phyloP scores from a whole-genome alignment of 805 yeast species.

The Saccharomycopsis amapae region DNA sequence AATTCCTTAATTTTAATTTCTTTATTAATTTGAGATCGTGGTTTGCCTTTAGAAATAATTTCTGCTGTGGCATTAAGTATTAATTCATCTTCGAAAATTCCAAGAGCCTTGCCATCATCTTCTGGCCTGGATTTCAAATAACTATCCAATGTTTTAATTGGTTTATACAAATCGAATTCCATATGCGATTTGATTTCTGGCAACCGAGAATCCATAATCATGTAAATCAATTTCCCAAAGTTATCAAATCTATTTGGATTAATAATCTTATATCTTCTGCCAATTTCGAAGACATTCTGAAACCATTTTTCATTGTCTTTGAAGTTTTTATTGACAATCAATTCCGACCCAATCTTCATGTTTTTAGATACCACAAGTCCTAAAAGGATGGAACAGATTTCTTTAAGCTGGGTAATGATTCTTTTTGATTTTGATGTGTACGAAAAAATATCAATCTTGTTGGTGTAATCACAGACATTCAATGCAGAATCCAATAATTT shows the following conservation, averaged over 20 bases:
- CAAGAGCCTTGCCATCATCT: constrained; percentile 31
- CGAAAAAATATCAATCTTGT: constrained; percentile 63
- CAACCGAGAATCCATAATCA: constrained; percentile 77
- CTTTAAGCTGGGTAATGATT: constrained; percentile 63
- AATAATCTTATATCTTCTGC: constrained; percentile 76
- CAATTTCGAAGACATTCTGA: constrained; percentile 63
- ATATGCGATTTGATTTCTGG: constrained; percentile 63
- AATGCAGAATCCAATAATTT: constrained; percentile 68
- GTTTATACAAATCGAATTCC: constrained; percentile 72
- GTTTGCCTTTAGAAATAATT: constrained; percentile 51
- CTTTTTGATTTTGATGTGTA: constrained; percentile 63
- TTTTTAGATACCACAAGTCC: constrained; percentile 75
- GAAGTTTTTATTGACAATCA: constrained; percentile 61
- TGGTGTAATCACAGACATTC: constrained; percentile 74
- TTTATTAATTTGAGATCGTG: constrained; percentile 46
- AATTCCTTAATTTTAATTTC: constrained; percentile 60
- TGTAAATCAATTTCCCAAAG: constrained; percentile 73
- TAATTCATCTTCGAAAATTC: constrained; percentile 49
- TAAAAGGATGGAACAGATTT: constrained; percentile 70
- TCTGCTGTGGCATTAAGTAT: constrained; percentile 62
- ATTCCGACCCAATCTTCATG: constrained; percentile 58
- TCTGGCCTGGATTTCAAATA: constrained; percentile 37
- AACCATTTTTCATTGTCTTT: constrained; percentile 69
- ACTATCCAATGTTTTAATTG: constrained; percentile 54
- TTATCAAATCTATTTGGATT: constrained; percentile 77